Evolutionary conservation across 805 yeast genomes (phyloP).

Genomic region (Yamadazyma philogaea): DNA sequence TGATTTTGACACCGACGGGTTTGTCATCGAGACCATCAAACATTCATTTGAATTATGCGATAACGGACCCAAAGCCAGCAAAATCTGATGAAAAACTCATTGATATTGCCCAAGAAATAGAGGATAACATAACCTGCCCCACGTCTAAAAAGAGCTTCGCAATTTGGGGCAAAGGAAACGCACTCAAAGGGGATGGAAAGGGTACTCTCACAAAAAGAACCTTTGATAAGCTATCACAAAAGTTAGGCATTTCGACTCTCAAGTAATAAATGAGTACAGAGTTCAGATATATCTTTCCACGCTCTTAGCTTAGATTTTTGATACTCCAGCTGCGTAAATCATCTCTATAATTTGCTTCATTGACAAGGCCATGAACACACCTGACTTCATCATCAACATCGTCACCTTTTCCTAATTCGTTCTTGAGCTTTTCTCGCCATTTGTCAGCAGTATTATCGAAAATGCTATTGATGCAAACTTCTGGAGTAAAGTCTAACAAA

Average conservation of each 20-base stretch:
- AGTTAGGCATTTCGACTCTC: neutral
- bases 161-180: neutral
- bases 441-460: constrained; percentile 45
- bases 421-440: constrained; percentile 16
- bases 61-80: neutral
- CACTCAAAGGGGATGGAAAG: neutral
- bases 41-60: neutral
- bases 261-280: neutral
- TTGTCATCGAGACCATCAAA: neutral
- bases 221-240: neutral
- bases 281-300: too few species aligned
- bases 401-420: constrained; percentile 15
- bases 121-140: neutral
- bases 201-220: neutral
- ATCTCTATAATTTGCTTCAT: constrained; percentile 33
- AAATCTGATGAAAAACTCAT: neutral
- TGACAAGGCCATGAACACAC: constrained; percentile 37
- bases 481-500: constrained; percentile 56
- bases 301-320: neutral
- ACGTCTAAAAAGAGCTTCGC: neutral
- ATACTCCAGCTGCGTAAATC: constrained; percentile 36
- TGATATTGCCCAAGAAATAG: neutral
- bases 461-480: constrained; percentile 71
- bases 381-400: constrained; percentile 21
- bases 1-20: neutral